These are phyloP conservation scores for Rosa hybrid DNA, from an alignment of 331 rosid species.

Conservation along the genomic window DNA sequence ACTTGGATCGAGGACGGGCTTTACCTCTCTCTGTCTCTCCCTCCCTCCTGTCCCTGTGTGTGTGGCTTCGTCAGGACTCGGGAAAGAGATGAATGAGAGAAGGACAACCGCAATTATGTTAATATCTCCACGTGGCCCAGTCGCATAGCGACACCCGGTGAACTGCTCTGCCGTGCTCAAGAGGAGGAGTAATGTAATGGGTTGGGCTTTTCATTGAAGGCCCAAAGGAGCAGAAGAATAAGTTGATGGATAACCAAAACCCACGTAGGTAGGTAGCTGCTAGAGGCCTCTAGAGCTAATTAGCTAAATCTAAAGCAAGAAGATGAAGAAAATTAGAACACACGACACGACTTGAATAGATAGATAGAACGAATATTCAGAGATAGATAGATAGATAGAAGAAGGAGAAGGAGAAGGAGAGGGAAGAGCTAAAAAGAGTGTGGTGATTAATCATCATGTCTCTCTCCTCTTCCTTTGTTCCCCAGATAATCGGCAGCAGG, in stretches of 20 bases:
- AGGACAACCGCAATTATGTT: slow-evolving; percentile 3
- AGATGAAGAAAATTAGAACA: background rate
- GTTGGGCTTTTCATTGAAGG: slow-evolving; percentile 3
- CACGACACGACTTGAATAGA: background rate
- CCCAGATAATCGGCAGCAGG: slow-evolving; percentile 10
- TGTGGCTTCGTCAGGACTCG: slow-evolving; percentile 20
- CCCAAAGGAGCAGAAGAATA: background rate
- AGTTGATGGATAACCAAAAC: background rate
- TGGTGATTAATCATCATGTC: background rate
- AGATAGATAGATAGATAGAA: background rate
- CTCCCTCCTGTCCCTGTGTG: background rate
- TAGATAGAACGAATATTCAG: too few species aligned
- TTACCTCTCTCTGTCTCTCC: background rate
- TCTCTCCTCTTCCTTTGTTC: background rate
- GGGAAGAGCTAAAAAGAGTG: background rate
- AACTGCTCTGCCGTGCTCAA: too few species aligned
- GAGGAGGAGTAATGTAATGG: too few species aligned
- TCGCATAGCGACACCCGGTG: background rate
- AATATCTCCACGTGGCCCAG: background rate
- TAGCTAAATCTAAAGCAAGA: background rate
- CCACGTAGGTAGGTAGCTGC: background rate
- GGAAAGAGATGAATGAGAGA: slow-evolving; percentile 19
- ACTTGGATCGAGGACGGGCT: slow-evolving; percentile 6
- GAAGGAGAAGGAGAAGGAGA: background rate
- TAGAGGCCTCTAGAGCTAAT: background rate